These are phyloP conservation scores for Diplodia seriata DNA, from an alignment of 2,329 filamentous ascomycete genomes.

Conservation along the genomic window DNA sequence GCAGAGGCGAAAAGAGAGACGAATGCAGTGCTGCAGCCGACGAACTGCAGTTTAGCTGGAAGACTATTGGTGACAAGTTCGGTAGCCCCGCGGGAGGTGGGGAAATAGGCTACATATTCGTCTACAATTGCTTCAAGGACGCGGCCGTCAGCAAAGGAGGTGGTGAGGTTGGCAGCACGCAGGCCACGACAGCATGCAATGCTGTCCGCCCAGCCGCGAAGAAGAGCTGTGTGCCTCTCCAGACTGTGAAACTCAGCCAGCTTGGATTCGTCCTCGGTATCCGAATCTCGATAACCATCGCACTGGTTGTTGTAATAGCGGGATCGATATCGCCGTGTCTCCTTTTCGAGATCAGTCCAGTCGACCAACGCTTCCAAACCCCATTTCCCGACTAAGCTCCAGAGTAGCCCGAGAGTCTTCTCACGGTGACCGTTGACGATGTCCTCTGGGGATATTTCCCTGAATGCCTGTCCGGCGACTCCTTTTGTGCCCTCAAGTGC, in stretches of 20 bases:
- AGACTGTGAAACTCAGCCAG: constrained; percentile 41
- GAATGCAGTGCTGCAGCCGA: constrained; percentile 56
- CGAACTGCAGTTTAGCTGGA: constrained; percentile 47
- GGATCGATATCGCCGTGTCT: constrained; percentile 56
- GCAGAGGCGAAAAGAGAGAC: constrained; percentile 51
- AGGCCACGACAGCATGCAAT: constrained; percentile 57
- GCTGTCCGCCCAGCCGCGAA: constrained; percentile 63
- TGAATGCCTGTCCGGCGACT: constrained; percentile 50
- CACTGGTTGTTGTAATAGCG: constrained; percentile 43
- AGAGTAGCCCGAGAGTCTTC: constrained; percentile 67
- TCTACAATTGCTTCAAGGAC: constrained; percentile 64
- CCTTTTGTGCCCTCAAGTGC: constrained; percentile 57
- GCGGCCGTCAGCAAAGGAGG: constrained; percentile 62
- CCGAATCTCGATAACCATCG: constrained; percentile 35
- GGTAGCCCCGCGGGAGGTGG: constrained; percentile 31
- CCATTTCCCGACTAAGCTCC: constrained; percentile 65
- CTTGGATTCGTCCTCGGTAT: constrained; percentile 37
- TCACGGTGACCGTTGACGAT: constrained; percentile 70
- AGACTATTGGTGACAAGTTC: constrained; percentile 37
- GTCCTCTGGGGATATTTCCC: constrained; percentile 60
- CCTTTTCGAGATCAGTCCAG: constrained; percentile 60
- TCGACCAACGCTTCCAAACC: constrained; percentile 63
- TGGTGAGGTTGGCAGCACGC: constrained; percentile 62
- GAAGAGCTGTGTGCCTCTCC: constrained; percentile 50
- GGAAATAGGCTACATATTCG: constrained; percentile 60